Percentiles rank a stretch among this genome's conserved stretches.
Evolutionary conservation across 2,329 filamentous ascomycete genomes (phyloP).

Genomic region (Pseudogymnoascus sp.): DNA sequence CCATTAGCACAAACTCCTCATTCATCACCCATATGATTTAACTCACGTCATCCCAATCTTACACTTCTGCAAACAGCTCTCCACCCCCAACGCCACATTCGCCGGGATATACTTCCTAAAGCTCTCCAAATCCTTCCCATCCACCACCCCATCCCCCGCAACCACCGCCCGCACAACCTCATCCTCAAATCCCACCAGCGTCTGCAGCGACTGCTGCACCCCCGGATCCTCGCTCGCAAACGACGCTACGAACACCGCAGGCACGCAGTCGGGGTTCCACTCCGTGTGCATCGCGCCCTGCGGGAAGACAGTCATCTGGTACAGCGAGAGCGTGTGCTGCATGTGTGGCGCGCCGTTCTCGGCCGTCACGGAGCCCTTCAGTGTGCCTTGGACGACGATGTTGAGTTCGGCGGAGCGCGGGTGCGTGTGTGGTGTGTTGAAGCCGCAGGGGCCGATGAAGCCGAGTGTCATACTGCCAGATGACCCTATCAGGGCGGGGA

Average conservation of each 20-base stretch:
- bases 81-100: constrained; percentile 39
- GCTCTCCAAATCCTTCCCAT: constrained; percentile 28
- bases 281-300: constrained; percentile 18
- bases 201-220: constrained; percentile 30
- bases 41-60: constrained; percentile 27
- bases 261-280: constrained; percentile 19
- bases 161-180: constrained; percentile 28
- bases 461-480: constrained; percentile 30
- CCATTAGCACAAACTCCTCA: not conserved
- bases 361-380: constrained; percentile 14
- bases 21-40: not conserved
- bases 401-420: constrained; percentile 20
- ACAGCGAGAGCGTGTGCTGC: constrained; percentile 12
- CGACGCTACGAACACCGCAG: constrained; percentile 15
- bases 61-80: constrained; percentile 37
- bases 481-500: constrained; percentile 31
- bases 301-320: constrained; percentile 26
- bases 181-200: constrained; percentile 29
- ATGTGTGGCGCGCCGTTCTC: constrained; percentile 17
- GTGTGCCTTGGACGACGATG: constrained; percentile 15
- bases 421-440: constrained; percentile 31
- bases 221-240: constrained; percentile 30
- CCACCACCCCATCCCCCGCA: constrained; percentile 22
- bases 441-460: constrained; percentile 30
- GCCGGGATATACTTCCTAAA: constrained; percentile 29